Percentiles rank a stretch among this genome's conserved stretches.
Conservation (phyloP, 352 stramenopile genomes). For the Phytophthora kernoviae region DNA sequence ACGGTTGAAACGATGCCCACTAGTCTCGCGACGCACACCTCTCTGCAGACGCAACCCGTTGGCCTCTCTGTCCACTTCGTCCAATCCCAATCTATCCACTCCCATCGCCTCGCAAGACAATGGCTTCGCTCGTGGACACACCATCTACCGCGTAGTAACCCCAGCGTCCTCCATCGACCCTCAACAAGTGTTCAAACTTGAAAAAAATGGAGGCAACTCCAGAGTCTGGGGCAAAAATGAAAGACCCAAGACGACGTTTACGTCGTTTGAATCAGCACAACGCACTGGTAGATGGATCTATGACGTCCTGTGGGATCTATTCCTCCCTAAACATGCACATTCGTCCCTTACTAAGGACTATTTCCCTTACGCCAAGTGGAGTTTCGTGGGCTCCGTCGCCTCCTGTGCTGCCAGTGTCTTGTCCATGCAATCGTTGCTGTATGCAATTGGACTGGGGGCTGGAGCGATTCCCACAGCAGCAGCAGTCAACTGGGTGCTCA, state of each 20-base stretch:
- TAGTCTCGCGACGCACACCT: background rate
- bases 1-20: background rate
- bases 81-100: background rate
- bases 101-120: slow-evolving; percentile 33
- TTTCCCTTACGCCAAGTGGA: slow-evolving; percentile 86
- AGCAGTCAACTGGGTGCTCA: slow-evolving; percentile 96
- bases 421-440: slow-evolving; percentile 94
- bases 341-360: slow-evolving; percentile 88
- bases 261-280: slow-evolving; percentile 20
- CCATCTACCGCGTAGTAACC: slow-evolving; percentile 28
- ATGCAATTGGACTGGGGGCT: slow-evolving; percentile 92
- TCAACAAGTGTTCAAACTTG: slow-evolving; percentile 18
- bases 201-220: slow-evolving; percentile 17
- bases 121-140: slow-evolving; percentile 27
- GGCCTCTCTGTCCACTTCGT: background rate
- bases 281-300: slow-evolving; percentile 40
- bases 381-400: slow-evolving; percentile 80
- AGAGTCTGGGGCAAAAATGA: slow-evolving; percentile 9
- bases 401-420: slow-evolving; percentile 89
- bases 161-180: background rate
- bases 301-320: slow-evolving; percentile 76
- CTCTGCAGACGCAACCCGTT: too few species aligned
- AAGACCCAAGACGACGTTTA: background rate
- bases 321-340: slow-evolving; percentile 90
- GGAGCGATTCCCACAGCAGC: slow-evolving; percentile 88